Conservation (phyloP, 768 basidiomycete genomes). For the Sutorius australiensis region DNA sequence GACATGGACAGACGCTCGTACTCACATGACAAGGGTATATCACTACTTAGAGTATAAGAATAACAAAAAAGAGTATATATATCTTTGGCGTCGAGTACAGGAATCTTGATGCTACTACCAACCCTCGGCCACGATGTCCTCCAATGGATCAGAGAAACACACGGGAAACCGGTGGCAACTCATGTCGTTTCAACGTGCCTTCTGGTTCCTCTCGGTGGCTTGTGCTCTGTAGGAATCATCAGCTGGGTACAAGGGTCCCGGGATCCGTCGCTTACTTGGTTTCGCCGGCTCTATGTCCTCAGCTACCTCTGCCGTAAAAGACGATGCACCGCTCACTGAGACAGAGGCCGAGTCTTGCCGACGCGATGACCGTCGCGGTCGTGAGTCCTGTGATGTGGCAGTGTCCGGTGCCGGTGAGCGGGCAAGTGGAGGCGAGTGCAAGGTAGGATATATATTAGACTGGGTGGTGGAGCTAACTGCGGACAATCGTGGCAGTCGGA, state of each 20-base stretch:
- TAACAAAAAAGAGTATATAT: slow-evolving; percentile 25
- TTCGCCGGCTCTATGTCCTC: slow-evolving; percentile 27
- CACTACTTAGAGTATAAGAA: slow-evolving; percentile 8
- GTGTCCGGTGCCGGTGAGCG: slow-evolving; percentile 24
- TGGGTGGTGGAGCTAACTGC: slow-evolving; percentile 28
- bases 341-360: slow-evolving; percentile 28
- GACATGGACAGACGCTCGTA: background rate
- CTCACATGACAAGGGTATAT: background rate
- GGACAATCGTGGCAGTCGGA: slow-evolving; percentile 31
- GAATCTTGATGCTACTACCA: slow-evolving; percentile 9
- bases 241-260: background rate
- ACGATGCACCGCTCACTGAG: slow-evolving; percentile 32
- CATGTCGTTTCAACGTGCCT: slow-evolving; percentile 19
- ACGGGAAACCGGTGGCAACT: background rate
- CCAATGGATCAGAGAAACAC: background rate
- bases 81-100: slow-evolving; percentile 23
- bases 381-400: slow-evolving; percentile 20
- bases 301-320: slow-evolving; percentile 25
- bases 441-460: slow-evolving; percentile 15
- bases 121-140: background rate
- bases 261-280: slow-evolving; percentile 24
- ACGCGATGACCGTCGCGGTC: slow-evolving; percentile 26
- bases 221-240: slow-evolving; percentile 17
- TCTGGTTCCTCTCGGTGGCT: slow-evolving; percentile 22
- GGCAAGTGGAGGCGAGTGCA: slow-evolving; percentile 21